Evolutionary conservation across 371 early-diverging fungal species (phyloP).

Genomic region (Synchytrium microbalum): DNA sequence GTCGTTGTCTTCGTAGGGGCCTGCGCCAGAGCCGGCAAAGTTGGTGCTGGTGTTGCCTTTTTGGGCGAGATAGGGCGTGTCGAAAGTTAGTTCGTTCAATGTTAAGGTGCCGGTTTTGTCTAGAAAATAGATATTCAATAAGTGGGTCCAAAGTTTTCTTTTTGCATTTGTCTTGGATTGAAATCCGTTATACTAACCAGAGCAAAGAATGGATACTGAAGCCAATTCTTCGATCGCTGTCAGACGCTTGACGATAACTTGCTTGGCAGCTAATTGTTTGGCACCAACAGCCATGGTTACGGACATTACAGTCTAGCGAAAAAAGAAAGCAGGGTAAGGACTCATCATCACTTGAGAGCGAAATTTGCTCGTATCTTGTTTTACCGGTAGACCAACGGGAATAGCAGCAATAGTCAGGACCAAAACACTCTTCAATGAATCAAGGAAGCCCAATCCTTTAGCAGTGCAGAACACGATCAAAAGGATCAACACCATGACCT

Average conservation of each 20-base stretch:
- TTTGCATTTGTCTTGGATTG: neutral
- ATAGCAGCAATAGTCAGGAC: slow-evolving; percentile 91
- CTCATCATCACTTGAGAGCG: no score
- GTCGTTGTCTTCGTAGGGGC: slow-evolving; percentile 59
- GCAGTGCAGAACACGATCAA: slow-evolving; percentile 39
- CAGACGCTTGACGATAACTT: slow-evolving; percentile 89
- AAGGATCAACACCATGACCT: slow-evolving; percentile 60
- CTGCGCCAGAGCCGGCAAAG: slow-evolving; percentile 27
- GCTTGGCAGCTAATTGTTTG: slow-evolving; percentile 75
- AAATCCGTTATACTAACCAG: slow-evolving; percentile 20
- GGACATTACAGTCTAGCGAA: slow-evolving; percentile 87
- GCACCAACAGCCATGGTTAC: slow-evolving; percentile 94
- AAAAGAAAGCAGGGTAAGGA: no score
- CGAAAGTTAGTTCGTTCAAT: slow-evolving; percentile 76
- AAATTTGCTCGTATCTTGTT: no score
- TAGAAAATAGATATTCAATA: neutral
- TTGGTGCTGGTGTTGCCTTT: slow-evolving; percentile 32
- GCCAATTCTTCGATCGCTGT: slow-evolving; percentile 92
- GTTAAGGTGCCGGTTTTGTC: slow-evolving; percentile 95
- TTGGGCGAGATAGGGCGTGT: slow-evolving; percentile 62
- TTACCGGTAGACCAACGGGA: slow-evolving; percentile 90
- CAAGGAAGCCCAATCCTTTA: slow-evolving; percentile 35
- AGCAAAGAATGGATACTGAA: slow-evolving; percentile 83
- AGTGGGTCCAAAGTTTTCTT: no score
- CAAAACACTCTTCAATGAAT: slow-evolving; percentile 70